Conservation (phyloP, 306 rosid species). For the Begonia peltatifolia region DNA sequence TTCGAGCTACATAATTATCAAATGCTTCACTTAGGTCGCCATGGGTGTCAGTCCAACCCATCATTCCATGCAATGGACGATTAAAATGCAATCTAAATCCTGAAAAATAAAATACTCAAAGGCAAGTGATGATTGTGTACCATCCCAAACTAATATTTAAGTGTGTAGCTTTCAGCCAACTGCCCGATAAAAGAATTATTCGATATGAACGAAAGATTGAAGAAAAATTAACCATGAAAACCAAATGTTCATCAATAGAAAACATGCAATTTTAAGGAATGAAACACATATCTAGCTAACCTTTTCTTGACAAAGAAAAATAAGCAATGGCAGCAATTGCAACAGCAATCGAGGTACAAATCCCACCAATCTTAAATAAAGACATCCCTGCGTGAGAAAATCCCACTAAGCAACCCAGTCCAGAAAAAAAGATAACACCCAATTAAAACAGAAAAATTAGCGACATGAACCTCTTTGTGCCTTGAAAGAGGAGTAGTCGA, state of each 20-base stretch:
- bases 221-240: too few relatives aligned
- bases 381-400: constrained; percentile 27
- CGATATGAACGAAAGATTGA: too few relatives aligned
- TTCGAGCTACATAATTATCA: constrained; percentile 15
- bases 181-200: too few relatives aligned
- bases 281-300: constrained; percentile 17
- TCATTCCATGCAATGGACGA: constrained; percentile 29
- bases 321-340: constrained; percentile 35
- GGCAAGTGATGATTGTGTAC: too few relatives aligned
- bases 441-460: neutral
- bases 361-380: constrained; percentile 21
- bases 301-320: constrained; percentile 38
- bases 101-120: constrained; percentile 11
- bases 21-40: constrained; percentile 8
- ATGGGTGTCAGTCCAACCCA: constrained; percentile 13
- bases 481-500: constrained; percentile 19
- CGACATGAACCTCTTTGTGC: constrained; percentile 20
- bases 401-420: neutral
- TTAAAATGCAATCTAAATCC: constrained; percentile 40
- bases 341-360: constrained; percentile 48
- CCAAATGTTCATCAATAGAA: too few relatives aligned
- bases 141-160: too few relatives aligned
- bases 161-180: too few relatives aligned
- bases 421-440: neutral
- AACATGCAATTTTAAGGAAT: neutral